Percentiles rank a stretch among this genome's conserved stretches.
Evolutionary conservation across 169 alveolate species (phyloP).

Genomic region (Cystoisospora suis): DNA sequence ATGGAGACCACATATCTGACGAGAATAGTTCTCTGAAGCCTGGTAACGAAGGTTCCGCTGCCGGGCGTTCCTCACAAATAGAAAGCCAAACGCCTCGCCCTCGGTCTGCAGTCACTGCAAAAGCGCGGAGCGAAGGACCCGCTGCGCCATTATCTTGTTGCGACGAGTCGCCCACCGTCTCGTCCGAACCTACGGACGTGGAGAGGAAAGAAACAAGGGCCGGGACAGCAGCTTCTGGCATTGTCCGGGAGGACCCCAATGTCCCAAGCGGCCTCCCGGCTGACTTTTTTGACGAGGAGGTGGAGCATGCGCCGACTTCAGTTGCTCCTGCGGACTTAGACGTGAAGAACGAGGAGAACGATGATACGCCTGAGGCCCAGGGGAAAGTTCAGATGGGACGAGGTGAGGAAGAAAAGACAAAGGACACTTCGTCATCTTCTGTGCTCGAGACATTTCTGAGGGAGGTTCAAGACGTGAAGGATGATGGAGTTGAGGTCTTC

Average conservation of each 20-base stretch:
- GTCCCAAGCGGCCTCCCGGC: constrained; percentile 30
- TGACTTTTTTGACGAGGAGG: constrained; percentile 1
- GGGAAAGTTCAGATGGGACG: not conserved
- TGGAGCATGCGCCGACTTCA: not conserved
- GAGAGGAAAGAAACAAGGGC: not conserved
- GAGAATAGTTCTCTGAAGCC: too few species aligned
- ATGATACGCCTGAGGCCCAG: not conserved
- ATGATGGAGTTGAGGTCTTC: not conserved
- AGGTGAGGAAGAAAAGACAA: not conserved
- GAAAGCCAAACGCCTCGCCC: too few species aligned
- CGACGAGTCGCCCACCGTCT: not conserved
- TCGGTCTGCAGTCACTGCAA: too few species aligned
- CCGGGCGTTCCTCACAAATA: too few species aligned
- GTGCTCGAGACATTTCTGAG: not conserved
- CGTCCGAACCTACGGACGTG: not conserved
- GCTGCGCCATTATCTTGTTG: too few species aligned
- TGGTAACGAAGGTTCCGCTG: too few species aligned
- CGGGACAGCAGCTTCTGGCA: too few species aligned
- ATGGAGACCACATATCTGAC: too few species aligned
- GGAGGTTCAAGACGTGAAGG: not conserved
- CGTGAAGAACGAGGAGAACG: not conserved
- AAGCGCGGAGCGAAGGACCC: too few species aligned
- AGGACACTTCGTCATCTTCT: not conserved
- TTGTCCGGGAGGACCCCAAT: too few species aligned
- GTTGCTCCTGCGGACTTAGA: not conserved